phyloP scores from a whole-genome alignment of 2,329 filamentous ascomycete species.

The Hymenoscyphus fraxineus region DNA sequence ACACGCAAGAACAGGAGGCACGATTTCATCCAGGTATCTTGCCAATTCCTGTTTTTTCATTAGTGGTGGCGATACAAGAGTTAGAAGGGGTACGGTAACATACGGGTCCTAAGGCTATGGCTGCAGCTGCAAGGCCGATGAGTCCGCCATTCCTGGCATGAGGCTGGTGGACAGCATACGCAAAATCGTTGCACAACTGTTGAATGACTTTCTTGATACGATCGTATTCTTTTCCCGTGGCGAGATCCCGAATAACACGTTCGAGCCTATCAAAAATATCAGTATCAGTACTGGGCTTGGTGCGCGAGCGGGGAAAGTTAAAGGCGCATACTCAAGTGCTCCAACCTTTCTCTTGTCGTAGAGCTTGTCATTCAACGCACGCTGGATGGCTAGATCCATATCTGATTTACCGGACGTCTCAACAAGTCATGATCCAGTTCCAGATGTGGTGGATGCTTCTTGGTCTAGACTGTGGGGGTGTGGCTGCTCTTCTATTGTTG shows the following conservation, averaged over 20 bases:
- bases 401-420: not conserved
- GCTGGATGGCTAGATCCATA: constrained; percentile 89
- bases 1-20: constrained; percentile 93
- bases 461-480: not conserved
- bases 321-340: constrained; percentile 74
- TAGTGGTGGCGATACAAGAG: not conserved
- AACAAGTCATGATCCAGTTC: not conserved
- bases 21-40: constrained; percentile 86
- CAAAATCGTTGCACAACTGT: constrained; percentile 95
- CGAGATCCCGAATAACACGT: constrained; percentile 80
- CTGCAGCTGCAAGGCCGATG: constrained; percentile 91
- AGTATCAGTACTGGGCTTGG: constrained; percentile 9
- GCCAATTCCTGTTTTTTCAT: constrained; percentile 68
- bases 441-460: not conserved
- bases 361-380: constrained; percentile 93
- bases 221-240: constrained; percentile 71
- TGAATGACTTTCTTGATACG: constrained; percentile 84
- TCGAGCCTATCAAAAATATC: constrained; percentile 62
- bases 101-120: constrained; percentile 90
- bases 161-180: constrained; percentile 93
- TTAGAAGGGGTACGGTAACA: constrained; percentile 37
- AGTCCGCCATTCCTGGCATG: constrained; percentile 94
- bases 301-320: constrained; percentile 19
- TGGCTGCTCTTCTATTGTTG: not conserved
- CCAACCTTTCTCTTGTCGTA: constrained; percentile 98